Percentiles rank a stretch among this genome's conserved stretches.
Conservation (phyloP, 2,329 filamentous ascomycete genomes). For the Alternaria brassicae region DNA sequence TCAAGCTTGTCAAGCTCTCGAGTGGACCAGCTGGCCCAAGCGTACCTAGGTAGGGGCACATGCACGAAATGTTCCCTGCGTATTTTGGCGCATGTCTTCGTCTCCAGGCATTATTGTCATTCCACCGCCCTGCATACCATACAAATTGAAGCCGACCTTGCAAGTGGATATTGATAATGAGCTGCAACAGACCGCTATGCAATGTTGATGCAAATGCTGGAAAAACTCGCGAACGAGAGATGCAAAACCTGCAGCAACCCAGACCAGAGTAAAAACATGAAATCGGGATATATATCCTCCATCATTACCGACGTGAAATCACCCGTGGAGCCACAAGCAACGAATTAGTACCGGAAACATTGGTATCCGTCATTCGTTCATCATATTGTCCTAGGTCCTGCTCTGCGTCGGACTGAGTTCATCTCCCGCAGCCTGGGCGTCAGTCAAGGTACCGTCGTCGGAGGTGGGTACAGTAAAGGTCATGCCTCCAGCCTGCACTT, state of each 20-base stretch:
- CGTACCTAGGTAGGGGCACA: not conserved
- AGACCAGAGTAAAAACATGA: slow-evolving; percentile 1
- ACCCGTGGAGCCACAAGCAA: not conserved
- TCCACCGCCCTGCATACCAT: not conserved
- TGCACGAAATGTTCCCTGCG: slow-evolving; percentile 7
- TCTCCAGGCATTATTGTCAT: not conserved
- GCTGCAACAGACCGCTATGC: slow-evolving; percentile 22
- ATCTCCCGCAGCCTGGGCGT: not conserved
- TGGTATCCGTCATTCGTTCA: not conserved
- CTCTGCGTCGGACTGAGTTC: slow-evolving; percentile 23
- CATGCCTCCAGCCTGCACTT: slow-evolving; percentile 22
- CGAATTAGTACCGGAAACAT: not conserved
- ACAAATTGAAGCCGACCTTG: not conserved
- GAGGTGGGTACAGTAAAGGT: slow-evolving; percentile 31
- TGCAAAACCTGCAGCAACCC: not conserved
- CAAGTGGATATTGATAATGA: not conserved
- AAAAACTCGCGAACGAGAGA: slow-evolving; percentile 3
- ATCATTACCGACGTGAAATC: not conserved
- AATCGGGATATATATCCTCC: not conserved
- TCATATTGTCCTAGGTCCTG: slow-evolving; percentile 2
- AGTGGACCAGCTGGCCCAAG: slow-evolving; percentile 6
- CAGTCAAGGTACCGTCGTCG: slow-evolving; percentile 9
- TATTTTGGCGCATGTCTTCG: not conserved
- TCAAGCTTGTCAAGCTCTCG: slow-evolving; percentile 16
- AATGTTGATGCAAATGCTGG: slow-evolving; percentile 28